phyloP scores from a whole-genome alignment of 257 asterid genomes.

The Fraxinus cuspidata region DNA sequence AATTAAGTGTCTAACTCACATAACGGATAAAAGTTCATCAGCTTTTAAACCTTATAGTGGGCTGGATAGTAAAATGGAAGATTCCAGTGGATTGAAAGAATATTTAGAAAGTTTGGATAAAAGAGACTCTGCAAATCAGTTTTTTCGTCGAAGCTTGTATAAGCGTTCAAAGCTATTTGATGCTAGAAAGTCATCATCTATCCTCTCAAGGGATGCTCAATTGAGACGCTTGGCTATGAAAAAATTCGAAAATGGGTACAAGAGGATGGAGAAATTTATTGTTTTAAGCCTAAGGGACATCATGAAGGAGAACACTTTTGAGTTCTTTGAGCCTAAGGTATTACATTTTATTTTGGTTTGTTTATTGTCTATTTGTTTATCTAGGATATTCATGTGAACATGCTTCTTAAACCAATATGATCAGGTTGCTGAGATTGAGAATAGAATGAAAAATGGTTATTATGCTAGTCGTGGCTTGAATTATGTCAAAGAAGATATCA shows the following conservation, averaged over 20 bases:
- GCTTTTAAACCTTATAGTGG: conserved; percentile 33
- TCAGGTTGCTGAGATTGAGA: conserved; percentile 83
- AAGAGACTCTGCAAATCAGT: conserved; percentile 84
- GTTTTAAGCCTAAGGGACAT: conserved; percentile 70
- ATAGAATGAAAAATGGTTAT: conserved; percentile 80
- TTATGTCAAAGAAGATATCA: conserved; percentile 81
- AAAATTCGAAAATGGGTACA: conserved; percentile 76
- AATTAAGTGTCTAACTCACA: conserved; percentile 58
- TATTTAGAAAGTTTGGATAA: conserved; percentile 93
- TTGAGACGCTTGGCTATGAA: conserved; percentile 87
- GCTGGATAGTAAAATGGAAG: conserved; percentile 54
- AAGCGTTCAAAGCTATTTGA: conserved; percentile 92
- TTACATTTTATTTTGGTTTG: conserved; percentile 22
- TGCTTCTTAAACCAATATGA: conserved; percentile 15
- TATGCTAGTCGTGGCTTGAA: conserved; percentile 82
- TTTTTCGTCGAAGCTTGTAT: conserved; percentile 90
- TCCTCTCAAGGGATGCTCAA: conserved; percentile 93
- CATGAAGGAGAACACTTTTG: conserved; percentile 77
- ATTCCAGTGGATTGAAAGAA: conserved; percentile 88
- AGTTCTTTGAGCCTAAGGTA: conserved; percentile 90
- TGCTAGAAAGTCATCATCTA: conserved; percentile 88
- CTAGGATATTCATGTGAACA: not conserved
- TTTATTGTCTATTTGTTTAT: conserved; percentile 14
- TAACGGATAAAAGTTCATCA: conserved; percentile 50
- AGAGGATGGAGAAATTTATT: conserved; percentile 78